Percentiles rank a stretch among this genome's conserved stretches.
These are phyloP conservation scores for Candida sp. DNA, from an alignment of 1,139 yeast genomes.

Conservation along the genomic window DNA sequence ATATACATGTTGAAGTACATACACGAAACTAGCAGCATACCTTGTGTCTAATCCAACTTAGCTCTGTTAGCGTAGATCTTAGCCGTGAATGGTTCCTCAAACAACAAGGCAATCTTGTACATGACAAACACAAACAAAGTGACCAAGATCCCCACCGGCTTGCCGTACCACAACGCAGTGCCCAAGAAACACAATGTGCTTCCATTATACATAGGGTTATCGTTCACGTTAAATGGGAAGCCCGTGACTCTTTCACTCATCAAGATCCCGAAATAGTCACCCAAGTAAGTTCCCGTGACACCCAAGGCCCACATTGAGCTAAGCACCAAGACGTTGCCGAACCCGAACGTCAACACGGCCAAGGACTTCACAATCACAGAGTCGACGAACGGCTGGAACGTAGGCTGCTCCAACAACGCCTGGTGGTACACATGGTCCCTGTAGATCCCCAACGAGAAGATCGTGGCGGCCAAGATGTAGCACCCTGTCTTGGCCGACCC, in stretches of 20 bases:
- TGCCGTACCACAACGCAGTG: slow-evolving; percentile 85
- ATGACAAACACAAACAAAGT: slow-evolving; percentile 75
- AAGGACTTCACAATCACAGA: slow-evolving; percentile 34
- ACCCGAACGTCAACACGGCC: slow-evolving; percentile 48
- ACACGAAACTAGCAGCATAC: neutral
- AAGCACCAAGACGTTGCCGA: slow-evolving; percentile 81
- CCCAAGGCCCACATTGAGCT: slow-evolving; percentile 95
- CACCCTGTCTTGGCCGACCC: slow-evolving; percentile 70
- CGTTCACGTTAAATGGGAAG: slow-evolving; percentile 89
- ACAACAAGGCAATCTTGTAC: slow-evolving; percentile 82
- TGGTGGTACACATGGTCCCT: slow-evolving; percentile 79
- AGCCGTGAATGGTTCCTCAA: slow-evolving; percentile 98
- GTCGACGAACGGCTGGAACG: slow-evolving; percentile 53
- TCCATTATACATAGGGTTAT: slow-evolving; percentile 98
- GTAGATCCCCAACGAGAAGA: slow-evolving; percentile 81
- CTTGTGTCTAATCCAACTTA: slow-evolving; percentile 8
- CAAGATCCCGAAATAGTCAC: slow-evolving; percentile 96
- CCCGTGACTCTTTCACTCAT: slow-evolving; percentile 92
- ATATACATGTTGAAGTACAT: slow-evolving; percentile 7
- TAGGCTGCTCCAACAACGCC: slow-evolving; percentile 56
- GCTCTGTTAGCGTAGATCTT: slow-evolving; percentile 65
- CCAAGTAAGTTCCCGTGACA: slow-evolving; percentile 93
- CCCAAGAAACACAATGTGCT: slow-evolving; percentile 90
- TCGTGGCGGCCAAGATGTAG: slow-evolving; percentile 78
- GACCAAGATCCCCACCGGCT: slow-evolving; percentile 85